Percentiles rank a stretch among this genome's conserved stretches.
Evolutionary conservation across 306 rosid genomes (phyloP).

Genomic region (Lathyrus sativus): DNA sequence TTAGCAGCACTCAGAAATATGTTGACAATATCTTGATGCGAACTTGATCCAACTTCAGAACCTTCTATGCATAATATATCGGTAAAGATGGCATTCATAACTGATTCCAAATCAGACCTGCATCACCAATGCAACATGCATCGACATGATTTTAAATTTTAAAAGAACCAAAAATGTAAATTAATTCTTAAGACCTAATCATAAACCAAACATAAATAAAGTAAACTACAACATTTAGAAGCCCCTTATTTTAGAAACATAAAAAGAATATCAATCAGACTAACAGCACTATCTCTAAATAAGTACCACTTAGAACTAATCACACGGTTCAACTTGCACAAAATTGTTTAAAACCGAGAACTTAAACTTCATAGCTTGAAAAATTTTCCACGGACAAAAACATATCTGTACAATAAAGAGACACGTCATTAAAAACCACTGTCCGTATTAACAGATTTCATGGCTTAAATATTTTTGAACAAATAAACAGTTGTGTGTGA

Average conservation of each 20-base stretch:
- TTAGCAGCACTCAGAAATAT: conserved; percentile 68
- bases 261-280: conserved; percentile 3
- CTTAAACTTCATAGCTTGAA: conserved; percentile 12
- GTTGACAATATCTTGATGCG: conserved; percentile 52
- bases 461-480: conserved; percentile 6
- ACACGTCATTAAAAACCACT: conserved; percentile 13
- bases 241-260: conserved; percentile 15
- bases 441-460: background rate
- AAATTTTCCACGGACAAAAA: background rate
- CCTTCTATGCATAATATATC: conserved; percentile 47
- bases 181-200: background rate
- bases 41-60: conserved; percentile 53
- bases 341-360: conserved; percentile 13
- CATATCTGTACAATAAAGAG: conserved; percentile 1
- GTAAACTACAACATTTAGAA: conserved; percentile 7
- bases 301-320: conserved; percentile 29
- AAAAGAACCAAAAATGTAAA: conserved; percentile 23
- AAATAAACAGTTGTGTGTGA: background rate
- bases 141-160: conserved; percentile 14
- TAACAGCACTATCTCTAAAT: conserved; percentile 3
- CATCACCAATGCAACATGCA: conserved; percentile 42
- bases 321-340: conserved; percentile 25
- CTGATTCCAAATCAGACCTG: conserved; percentile 86
- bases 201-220: conserved; percentile 5
- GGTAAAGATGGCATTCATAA: conserved; percentile 55